Conservation (phyloP, 768 basidiomycete species). For the Boletus fagicola region DNA sequence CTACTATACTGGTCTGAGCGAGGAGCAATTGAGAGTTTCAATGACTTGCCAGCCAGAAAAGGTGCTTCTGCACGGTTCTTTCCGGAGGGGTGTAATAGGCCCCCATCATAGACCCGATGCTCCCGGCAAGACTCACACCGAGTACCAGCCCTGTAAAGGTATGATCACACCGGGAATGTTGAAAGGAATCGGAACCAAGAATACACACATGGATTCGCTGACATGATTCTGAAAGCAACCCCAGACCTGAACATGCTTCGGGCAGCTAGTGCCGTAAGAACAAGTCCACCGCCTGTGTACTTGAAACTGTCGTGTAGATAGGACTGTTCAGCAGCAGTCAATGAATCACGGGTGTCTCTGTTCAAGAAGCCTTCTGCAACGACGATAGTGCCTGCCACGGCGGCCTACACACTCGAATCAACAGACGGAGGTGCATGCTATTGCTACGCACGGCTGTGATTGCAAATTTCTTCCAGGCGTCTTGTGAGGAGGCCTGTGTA, state of each 20-base stretch:
- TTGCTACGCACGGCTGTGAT: constrained; percentile 49
- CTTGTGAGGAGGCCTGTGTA: constrained; percentile 37
- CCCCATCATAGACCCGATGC: constrained; percentile 85
- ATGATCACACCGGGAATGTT: neutral
- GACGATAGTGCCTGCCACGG: constrained; percentile 69
- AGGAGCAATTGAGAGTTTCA: no score
- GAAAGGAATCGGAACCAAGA: neutral
- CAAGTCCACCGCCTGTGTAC: constrained; percentile 80
- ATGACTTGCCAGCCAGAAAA: constrained; percentile 70
- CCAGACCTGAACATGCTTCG: constrained; percentile 73
- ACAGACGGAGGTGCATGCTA: neutral
- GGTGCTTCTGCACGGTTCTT: constrained; percentile 70
- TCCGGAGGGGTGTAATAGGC: constrained; percentile 77
- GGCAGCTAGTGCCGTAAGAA: constrained; percentile 74
- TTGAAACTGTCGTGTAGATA: constrained; percentile 77
- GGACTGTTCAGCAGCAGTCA: constrained; percentile 60
- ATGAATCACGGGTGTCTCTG: constrained; percentile 70
- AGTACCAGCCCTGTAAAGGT: constrained; percentile 65
- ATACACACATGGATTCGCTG: constrained; percentile 73
- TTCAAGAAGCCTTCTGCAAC: constrained; percentile 67
- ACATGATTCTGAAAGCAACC: constrained; percentile 69
- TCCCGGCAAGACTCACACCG: constrained; percentile 74
- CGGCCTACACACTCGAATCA: constrained; percentile 43
- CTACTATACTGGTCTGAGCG: no score
- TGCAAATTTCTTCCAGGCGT: constrained; percentile 49